Evolutionary conservation across 202 grass and related monocot species (phyloP).

Genomic region (Saccharum hybrid): DNA sequence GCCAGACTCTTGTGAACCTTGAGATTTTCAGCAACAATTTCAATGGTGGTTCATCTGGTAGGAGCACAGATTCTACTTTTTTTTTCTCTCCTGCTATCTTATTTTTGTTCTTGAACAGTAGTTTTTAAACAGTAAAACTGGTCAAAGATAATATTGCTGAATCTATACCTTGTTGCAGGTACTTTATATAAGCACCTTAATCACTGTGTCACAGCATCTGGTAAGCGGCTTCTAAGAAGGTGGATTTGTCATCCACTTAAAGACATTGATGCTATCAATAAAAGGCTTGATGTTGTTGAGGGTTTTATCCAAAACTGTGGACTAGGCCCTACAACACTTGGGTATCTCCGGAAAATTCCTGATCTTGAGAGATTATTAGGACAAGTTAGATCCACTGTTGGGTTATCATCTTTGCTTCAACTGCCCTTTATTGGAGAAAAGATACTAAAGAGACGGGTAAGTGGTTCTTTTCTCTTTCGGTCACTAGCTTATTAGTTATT

Average conservation of each 20-base stretch:
- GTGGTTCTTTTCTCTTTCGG: slow-evolving; percentile 33
- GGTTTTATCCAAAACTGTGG: slow-evolving; percentile 75
- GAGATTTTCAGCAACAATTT: slow-evolving; percentile 90
- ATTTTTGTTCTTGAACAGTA: slow-evolving; percentile 18
- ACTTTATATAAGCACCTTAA: slow-evolving; percentile 94
- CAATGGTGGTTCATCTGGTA: slow-evolving; percentile 84
- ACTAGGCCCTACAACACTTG: slow-evolving; percentile 55
- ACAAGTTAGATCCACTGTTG: slow-evolving; percentile 76
- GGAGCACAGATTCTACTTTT: slow-evolving; percentile 22
- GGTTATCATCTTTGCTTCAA: slow-evolving; percentile 57
- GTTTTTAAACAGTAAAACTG: neutral
- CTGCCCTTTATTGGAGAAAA: slow-evolving; percentile 76
- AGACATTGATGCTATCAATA: slow-evolving; percentile 71
- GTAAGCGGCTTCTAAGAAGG: slow-evolving; percentile 83
- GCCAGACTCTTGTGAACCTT: slow-evolving; percentile 95
- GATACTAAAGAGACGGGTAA: slow-evolving; percentile 81
- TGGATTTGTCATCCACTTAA: slow-evolving; percentile 94
- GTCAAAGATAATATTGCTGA: slow-evolving; percentile 5
- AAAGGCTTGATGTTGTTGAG: slow-evolving; percentile 77
- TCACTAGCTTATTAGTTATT: slow-evolving; percentile 1
- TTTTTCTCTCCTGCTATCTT: slow-evolving; percentile 6
- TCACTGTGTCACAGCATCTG: slow-evolving; percentile 81
- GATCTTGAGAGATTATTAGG: slow-evolving; percentile 90
- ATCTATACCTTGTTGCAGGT: slow-evolving; percentile 54
- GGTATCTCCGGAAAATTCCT: slow-evolving; percentile 68